These are phyloP conservation scores for Nitzschia putrida DNA, from an alignment of 108 stramenopile genomes.

Conservation along the genomic window DNA sequence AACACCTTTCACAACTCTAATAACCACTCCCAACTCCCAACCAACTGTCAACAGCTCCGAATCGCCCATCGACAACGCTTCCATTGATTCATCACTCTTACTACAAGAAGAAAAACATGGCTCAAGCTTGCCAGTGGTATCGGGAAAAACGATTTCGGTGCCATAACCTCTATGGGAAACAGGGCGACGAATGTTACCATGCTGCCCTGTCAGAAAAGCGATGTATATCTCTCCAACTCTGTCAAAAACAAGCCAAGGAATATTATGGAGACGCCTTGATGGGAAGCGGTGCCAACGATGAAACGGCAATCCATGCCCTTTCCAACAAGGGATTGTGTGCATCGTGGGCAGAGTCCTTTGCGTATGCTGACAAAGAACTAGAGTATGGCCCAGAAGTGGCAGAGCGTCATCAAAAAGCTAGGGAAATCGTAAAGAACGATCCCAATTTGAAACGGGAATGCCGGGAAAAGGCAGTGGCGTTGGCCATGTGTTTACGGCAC, in stretches of 20 bases:
- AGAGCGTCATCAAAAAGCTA: conserved; percentile 32
- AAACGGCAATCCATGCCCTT: background rate
- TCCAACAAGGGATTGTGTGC: conserved; percentile 33
- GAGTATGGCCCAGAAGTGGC: conserved; percentile 24
- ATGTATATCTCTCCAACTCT: conserved; percentile 38
- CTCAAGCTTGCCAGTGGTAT: conserved; percentile 21
- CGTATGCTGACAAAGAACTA: conserved; percentile 36
- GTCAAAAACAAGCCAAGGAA: conserved; percentile 40
- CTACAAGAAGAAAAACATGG: no score
- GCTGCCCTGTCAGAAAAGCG: conserved; percentile 44
- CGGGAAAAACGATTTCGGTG: conserved; percentile 32
- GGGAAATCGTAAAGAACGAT: conserved; percentile 28
- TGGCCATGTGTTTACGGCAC: conserved; percentile 34
- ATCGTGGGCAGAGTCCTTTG: conserved; percentile 48
- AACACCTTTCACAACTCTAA: no score
- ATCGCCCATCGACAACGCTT: no score
- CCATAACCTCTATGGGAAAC: conserved; percentile 40
- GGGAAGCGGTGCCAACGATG: background rate
- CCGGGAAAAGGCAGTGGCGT: conserved; percentile 31
- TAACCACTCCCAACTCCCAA: no score
- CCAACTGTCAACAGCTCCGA: no score
- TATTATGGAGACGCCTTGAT: conserved; percentile 37
- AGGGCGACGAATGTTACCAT: conserved; percentile 43
- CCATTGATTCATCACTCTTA: no score
- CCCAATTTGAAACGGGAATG: conserved; percentile 33